A percentile compares a stretch with the other conserved stretches of the same genome.
phyloP scores from a whole-genome alignment of 108 stramenopile genomes.

The Schizochytrium sp. region DNA sequence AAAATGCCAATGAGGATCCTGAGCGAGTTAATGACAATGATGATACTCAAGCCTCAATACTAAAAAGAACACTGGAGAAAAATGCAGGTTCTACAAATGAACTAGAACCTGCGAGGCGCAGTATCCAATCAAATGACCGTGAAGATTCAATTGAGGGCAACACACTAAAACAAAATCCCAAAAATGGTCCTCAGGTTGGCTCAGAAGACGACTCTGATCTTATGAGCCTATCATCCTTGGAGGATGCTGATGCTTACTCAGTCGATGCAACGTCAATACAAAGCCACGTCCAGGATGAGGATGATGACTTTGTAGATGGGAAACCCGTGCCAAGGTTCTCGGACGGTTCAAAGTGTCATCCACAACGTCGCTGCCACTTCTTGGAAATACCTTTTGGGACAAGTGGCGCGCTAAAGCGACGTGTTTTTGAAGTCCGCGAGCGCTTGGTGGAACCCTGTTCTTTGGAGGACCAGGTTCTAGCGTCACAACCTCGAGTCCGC shows the following conservation, averaged over 20 bases:
- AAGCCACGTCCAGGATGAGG: background rate
- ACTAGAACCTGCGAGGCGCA: background rate
- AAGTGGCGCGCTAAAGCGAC: constrained; percentile 25
- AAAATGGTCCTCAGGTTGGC: too few relatives aligned
- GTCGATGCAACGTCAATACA: background rate
- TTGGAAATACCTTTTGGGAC: constrained; percentile 39
- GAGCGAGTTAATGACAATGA: too few relatives aligned
- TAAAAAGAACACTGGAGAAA: background rate
- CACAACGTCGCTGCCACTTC: constrained; percentile 51
- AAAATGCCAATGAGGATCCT: too few relatives aligned
- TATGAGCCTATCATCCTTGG: background rate
- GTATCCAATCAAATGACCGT: too few relatives aligned
- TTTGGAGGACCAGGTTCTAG: constrained; percentile 11
- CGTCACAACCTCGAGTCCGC: background rate
- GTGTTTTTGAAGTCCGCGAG: constrained; percentile 35
- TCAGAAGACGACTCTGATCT: background rate
- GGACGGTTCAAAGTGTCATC: background rate
- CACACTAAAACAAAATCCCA: too few relatives aligned
- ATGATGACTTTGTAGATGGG: background rate
- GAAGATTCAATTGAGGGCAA: too few relatives aligned
- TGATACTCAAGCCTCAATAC: background rate
- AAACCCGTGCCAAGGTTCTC: constrained; percentile 31
- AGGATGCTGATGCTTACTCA: background rate
- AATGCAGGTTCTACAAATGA: background rate
- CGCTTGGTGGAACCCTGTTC: constrained; percentile 6